phyloP scores from a whole-genome alignment of 768 basidiomycete genomes.

The Tephrocybe sp. region DNA sequence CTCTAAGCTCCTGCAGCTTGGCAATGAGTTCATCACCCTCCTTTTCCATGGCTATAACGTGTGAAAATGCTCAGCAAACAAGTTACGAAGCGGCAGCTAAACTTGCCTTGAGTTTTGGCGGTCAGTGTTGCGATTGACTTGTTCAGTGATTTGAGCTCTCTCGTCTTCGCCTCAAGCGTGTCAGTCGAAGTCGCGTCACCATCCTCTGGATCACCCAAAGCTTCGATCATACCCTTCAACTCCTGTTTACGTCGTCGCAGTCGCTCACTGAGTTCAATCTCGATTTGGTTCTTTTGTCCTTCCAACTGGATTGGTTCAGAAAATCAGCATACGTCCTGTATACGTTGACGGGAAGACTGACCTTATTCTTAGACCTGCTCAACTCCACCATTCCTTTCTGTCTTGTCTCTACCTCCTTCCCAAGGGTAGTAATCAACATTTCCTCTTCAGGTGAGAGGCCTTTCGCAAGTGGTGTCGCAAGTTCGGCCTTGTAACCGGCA shows the following conservation, averaged over 20 bases:
- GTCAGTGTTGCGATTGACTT: slow-evolving; percentile 62
- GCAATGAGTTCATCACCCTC: slow-evolving; percentile 59
- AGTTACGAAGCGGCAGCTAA: background rate
- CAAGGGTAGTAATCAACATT: slow-evolving; percentile 57
- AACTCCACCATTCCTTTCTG: slow-evolving; percentile 70
- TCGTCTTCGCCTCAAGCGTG: slow-evolving; percentile 62
- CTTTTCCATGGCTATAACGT: slow-evolving; percentile 59
- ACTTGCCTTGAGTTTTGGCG: slow-evolving; percentile 58
- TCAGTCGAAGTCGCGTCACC: slow-evolving; percentile 58
- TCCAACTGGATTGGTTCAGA: slow-evolving; percentile 48
- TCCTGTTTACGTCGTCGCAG: slow-evolving; percentile 80
- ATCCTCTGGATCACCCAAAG: slow-evolving; percentile 58
- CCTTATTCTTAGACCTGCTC: slow-evolving; percentile 67
- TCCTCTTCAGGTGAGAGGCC: slow-evolving; percentile 76
- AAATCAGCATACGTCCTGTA: background rate
- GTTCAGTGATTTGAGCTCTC: slow-evolving; percentile 69
- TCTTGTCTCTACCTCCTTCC: slow-evolving; percentile 72
- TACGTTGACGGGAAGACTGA: slow-evolving; percentile 30
- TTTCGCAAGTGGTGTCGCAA: slow-evolving; percentile 71
- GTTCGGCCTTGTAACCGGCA: slow-evolving; percentile 63
- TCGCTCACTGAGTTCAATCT: slow-evolving; percentile 92
- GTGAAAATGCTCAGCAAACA: background rate
- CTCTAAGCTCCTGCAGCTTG: slow-evolving; percentile 65
- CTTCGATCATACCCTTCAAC: slow-evolving; percentile 70
- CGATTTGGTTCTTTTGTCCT: slow-evolving; percentile 73